Percentiles rank a stretch among this genome's conserved stretches.
These are phyloP conservation scores for Pseudocercospora fijiensis DNA, from an alignment of 2,329 filamentous ascomycete genomes.

Conservation along the genomic window DNA sequence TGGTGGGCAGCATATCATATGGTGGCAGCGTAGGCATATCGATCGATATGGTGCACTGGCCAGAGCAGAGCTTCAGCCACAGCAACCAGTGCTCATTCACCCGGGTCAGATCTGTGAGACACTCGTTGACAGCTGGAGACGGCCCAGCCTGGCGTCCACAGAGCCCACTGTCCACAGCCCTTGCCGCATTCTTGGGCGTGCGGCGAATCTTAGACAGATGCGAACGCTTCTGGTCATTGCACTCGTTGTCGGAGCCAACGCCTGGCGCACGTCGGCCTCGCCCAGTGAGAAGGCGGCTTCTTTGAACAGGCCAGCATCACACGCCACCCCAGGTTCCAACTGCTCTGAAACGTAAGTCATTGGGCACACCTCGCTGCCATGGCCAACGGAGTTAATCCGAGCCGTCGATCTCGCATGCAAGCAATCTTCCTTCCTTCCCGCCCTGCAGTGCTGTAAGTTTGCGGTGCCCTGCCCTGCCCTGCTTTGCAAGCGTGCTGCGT, in stretches of 20 bases:
- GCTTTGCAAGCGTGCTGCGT: background rate
- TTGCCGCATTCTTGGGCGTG: constrained; percentile 20
- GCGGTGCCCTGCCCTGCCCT: constrained; percentile 6
- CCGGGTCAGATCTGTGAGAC: constrained; percentile 14
- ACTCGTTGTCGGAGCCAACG: constrained; percentile 16
- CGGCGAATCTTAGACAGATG: constrained; percentile 19
- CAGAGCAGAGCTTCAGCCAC: constrained; percentile 21
- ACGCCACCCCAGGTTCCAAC: constrained; percentile 19
- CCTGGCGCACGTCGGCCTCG: constrained; percentile 6
- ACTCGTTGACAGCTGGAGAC: constrained; percentile 19
- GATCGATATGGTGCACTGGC: constrained; percentile 1
- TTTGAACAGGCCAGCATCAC: constrained; percentile 21
- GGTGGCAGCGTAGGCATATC: too few species aligned
- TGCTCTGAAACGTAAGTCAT: constrained; percentile 16
- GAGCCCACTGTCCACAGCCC: constrained; percentile 11
- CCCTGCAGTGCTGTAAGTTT: constrained; percentile 12
- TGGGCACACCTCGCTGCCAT: constrained; percentile 10
- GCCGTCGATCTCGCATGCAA: constrained; percentile 17
- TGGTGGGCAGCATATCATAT: background rate
- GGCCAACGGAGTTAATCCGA: background rate
- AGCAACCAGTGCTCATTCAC: constrained; percentile 12
- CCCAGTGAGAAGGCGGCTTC: constrained; percentile 14
- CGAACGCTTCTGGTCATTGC: constrained; percentile 22
- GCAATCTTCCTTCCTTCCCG: constrained; percentile 20
- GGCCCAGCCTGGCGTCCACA: background rate